These are phyloP conservation scores for Pilasporangium apinafurcum DNA, from an alignment of 352 stramenopile genomes.

Conservation along the genomic window DNA sequence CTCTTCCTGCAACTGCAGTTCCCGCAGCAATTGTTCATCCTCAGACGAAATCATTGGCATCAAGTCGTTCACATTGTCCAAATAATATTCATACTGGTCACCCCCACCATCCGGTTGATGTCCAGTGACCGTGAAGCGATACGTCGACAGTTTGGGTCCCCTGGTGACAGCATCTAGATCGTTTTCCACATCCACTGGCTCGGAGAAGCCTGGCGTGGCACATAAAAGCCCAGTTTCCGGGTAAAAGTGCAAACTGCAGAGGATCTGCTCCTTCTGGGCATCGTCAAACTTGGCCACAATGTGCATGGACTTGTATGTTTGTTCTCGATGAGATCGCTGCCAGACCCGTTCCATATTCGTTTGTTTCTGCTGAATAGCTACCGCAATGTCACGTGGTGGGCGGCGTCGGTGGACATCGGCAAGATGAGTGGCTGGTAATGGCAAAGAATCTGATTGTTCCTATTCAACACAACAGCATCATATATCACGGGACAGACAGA, in stretches of 20 bases:
- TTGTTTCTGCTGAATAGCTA: conserved; percentile 13
- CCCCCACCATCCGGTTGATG: too few species aligned
- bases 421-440: conserved; percentile 2
- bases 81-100: conserved; percentile 43
- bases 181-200: conserved; percentile 19
- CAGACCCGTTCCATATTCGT: conserved; percentile 19
- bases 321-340: conserved; percentile 41
- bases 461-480: too few species aligned
- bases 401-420: conserved; percentile 8
- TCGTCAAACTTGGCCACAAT: conserved; percentile 32
- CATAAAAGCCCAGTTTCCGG: conserved; percentile 42
- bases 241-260: conserved; percentile 50
- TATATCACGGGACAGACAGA: too few species aligned
- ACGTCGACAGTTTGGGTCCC: conserved; percentile 41
- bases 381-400: conserved; percentile 9
- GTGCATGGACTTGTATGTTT: conserved; percentile 57
- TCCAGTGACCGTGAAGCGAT: conserved; percentile 19
- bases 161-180: conserved; percentile 22
- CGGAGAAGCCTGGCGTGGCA: conserved; percentile 49
- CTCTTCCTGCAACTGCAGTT: conserved; percentile 42
- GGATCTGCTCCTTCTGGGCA: conserved; percentile 18
- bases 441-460: neutral
- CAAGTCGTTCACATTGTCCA: conserved; percentile 56
- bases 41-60: conserved; percentile 23
- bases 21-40: conserved; percentile 28